These are phyloP conservation scores for Plasmodium adleri DNA, from an alignment of 169 alveolate genomes.

Conservation along the genomic window DNA sequence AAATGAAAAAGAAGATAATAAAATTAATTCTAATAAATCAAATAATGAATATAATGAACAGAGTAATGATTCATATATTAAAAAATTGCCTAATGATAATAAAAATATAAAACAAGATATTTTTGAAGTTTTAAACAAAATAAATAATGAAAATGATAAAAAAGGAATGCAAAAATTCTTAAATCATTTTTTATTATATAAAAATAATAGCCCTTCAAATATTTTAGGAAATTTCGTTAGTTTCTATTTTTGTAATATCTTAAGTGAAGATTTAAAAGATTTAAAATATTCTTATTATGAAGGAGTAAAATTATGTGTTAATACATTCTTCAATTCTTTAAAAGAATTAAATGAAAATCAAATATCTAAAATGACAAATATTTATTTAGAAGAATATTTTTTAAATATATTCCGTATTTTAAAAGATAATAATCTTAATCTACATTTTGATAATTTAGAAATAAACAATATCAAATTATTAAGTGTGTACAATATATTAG, in stretches of 20 bases:
- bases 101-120: constrained; percentile 31
- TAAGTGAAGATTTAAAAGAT: constrained; percentile 70
- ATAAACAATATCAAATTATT: constrained; percentile 47
- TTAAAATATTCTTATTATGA: constrained; percentile 55
- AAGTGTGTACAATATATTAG: constrained; percentile 56
- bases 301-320: constrained; percentile 71
- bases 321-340: constrained; percentile 43
- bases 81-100: neutral
- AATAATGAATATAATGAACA: neutral
- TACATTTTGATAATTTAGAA: constrained; percentile 64
- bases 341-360: constrained; percentile 67
- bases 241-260: constrained; percentile 67
- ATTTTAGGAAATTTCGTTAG: constrained; percentile 66
- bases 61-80: neutral
- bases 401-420: constrained; percentile 68
- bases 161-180: constrained; percentile 65
- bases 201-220: constrained; percentile 36
- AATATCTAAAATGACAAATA: constrained; percentile 66
- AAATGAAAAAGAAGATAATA: neutral
- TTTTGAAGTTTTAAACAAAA: constrained; percentile 55
- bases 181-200: constrained; percentile 53
- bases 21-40: neutral
- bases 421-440: constrained; percentile 52
- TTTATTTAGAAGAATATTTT: constrained; percentile 74
- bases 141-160: constrained; percentile 20